These are phyloP conservation scores for Neocallimastix lanati DNA, from an alignment of 192 early-diverging fungal genomes.

Conservation along the genomic window DNA sequence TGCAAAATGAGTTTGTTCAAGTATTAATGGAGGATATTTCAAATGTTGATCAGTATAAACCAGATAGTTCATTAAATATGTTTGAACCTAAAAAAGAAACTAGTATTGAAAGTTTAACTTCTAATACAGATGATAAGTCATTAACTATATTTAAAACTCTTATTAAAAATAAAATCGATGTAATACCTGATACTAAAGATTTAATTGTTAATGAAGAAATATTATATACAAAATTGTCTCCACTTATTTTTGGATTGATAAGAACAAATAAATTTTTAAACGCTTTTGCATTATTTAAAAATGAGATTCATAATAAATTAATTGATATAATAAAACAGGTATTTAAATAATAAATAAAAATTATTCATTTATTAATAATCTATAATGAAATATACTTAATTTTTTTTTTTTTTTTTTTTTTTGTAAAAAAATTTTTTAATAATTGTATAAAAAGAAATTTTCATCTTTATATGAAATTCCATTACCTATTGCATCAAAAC, in stretches of 20 bases:
- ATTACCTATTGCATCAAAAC: neutral
- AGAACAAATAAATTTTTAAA: constrained; percentile 44
- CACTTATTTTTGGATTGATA: constrained; percentile 59
- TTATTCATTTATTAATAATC: too few relatives aligned
- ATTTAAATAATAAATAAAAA: constrained; percentile 2
- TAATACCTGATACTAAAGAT: neutral
- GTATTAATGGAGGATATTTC: constrained; percentile 42
- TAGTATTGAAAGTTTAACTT: constrained; percentile 2
- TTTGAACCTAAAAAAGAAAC: constrained; percentile 9
- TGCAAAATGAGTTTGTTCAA: constrained; percentile 52
- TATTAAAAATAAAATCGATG: neutral
- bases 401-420: neutral
- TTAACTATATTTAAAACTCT: neutral
- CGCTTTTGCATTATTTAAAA: constrained; percentile 60
- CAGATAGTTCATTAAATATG: constrained; percentile 1
- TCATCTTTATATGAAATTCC: neutral
- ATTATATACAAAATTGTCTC: constrained; percentile 21
- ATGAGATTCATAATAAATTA: constrained; percentile 53
- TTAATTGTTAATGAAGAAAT: neutral
- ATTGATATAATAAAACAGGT: constrained; percentile 61
- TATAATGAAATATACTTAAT: too few relatives aligned
- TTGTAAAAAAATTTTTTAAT: neutral
- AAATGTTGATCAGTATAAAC: constrained; percentile 32
- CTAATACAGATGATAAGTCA: constrained; percentile 2
- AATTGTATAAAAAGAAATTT: neutral